These are phyloP conservation scores for Phenoliferia sp. DNA, from an alignment of 1,284 basidiomycete genomes.

Conservation along the genomic window DNA sequence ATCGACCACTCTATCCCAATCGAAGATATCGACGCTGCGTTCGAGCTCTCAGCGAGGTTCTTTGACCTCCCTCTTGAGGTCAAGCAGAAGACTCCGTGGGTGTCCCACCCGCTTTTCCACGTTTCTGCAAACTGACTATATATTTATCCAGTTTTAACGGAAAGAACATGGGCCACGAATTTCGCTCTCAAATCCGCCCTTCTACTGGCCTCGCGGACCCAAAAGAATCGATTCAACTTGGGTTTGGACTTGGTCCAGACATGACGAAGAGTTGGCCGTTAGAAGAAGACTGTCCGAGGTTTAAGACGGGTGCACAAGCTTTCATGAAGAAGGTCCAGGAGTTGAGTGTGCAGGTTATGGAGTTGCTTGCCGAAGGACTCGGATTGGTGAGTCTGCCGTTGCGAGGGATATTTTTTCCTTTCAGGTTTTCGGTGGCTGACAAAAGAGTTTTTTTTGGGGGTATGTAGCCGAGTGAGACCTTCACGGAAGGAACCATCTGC, in stretches of 20 bases:
- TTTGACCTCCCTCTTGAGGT: conserved; percentile 33
- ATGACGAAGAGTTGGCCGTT: conserved; percentile 32
- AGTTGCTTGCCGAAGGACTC: conserved; percentile 36
- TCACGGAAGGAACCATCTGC: conserved; percentile 29
- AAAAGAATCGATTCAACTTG: conserved; percentile 38
- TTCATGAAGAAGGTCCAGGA: conserved; percentile 33
- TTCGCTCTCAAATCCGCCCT: conserved; percentile 33
- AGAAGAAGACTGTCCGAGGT: conserved; percentile 22
- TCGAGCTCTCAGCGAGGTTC: conserved; percentile 33
- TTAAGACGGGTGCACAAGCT: conserved; percentile 16
- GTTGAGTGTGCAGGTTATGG: conserved; percentile 34
- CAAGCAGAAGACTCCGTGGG: conserved; percentile 37
- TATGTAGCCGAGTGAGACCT: conserved; percentile 28
- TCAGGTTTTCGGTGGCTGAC: not conserved
- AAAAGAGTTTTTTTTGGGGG: not conserved
- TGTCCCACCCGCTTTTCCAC: not conserved
- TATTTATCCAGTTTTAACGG: conserved; percentile 14
- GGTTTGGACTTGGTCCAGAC: conserved; percentile 24
- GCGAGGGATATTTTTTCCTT: not conserved
- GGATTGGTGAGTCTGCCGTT: conserved; percentile 17
- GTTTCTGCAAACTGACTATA: not conserved
- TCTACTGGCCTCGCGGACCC: conserved; percentile 38
- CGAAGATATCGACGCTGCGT: conserved; percentile 32
- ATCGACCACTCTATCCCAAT: conserved; percentile 36
- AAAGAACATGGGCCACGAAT: conserved; percentile 3